Evolutionary conservation across 257 asterid genomes (phyloP), one percentile per base, ranked within the genome.

Genomic region (Lithospermum erythrorhizon): DNA sequence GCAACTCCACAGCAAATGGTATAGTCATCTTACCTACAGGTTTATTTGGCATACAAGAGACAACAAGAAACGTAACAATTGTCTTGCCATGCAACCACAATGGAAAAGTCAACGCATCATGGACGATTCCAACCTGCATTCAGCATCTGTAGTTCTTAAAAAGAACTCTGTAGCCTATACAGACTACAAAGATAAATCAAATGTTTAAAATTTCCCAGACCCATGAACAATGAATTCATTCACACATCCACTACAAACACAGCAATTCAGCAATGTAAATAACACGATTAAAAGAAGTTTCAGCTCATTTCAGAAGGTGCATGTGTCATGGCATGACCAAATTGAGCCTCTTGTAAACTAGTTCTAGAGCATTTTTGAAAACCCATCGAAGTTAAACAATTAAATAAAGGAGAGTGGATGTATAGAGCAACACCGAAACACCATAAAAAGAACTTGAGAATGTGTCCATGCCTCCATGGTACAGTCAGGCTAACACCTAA

Each of bases 71-170:
- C 23, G 65, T 80, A 56, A 89, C 81, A 74, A 79, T 82, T 61
- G 84, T 85, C 62, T 80, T 83, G 41, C 98, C 95, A 58, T 86
- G 95, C 81, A 93, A 75, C 98, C 97, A 93, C 76, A 86, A 72
- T 3, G 98, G 98, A 63, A 93, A 88, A 72, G 59, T 72, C 98
- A 93, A 89, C 61, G 71, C 90, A 70, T 82, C 96, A 64, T 89
- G 89, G 65, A 88, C 95, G 70, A 89, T 82, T n/a, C 94, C 95
- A 61, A 93, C 86, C 97, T 93, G 83, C 74, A 60, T n/a, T 61
- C 51, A 66, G 67, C 35, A 65, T 55, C 64, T 71, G 49, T 21
- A 20, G 21, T 15, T 41, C 27, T 41, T 8, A 21, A 20, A 57
- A 52, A 53, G 25, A 32, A 63, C 9, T 57, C 49, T 57, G 27